phyloP scores from a whole-genome alignment of 257 asterid genomes.

The Solanum rostratum region DNA sequence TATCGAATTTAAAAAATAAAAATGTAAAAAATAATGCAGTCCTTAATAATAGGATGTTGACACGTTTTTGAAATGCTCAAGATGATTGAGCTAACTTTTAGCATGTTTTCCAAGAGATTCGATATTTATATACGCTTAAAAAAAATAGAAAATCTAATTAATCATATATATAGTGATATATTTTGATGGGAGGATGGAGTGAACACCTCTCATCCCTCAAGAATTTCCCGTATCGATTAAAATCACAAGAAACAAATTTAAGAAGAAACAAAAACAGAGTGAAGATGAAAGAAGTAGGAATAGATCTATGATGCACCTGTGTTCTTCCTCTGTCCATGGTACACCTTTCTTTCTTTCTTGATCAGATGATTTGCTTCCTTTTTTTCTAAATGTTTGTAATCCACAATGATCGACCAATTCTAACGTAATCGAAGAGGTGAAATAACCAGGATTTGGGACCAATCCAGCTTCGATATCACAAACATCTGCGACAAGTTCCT shows the following conservation, averaged over 20 bases:
- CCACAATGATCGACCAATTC: constrained; percentile 28
- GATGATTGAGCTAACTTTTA: too few species aligned
- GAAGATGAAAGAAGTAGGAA: not conserved
- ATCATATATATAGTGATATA: not conserved
- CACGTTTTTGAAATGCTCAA: too few species aligned
- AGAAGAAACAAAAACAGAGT: not conserved
- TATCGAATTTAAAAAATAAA: too few species aligned
- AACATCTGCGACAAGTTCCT: constrained; percentile 55
- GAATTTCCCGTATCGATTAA: not conserved
- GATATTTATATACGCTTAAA: too few species aligned
- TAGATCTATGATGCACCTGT: constrained; percentile 30
- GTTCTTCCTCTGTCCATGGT: constrained; percentile 90
- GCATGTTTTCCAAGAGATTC: too few species aligned
- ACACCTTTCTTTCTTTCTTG: constrained; percentile 69
- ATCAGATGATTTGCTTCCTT: constrained; percentile 27
- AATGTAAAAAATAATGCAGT: not conserved
- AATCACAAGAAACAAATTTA: not conserved
- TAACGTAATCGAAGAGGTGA: constrained; percentile 8
- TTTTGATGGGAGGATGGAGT: not conserved
- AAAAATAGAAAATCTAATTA: too few species aligned
- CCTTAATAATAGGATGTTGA: too few species aligned
- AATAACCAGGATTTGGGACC: constrained; percentile 57
- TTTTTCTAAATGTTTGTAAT: constrained; percentile 37
- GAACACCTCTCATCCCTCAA: not conserved
- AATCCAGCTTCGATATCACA: constrained; percentile 68